A percentile compares a stretch with the other conserved stretches of the same genome.
Conservation (phyloP, 371 early-diverging fungal genomes). For the Blakeslea trispora region DNA sequence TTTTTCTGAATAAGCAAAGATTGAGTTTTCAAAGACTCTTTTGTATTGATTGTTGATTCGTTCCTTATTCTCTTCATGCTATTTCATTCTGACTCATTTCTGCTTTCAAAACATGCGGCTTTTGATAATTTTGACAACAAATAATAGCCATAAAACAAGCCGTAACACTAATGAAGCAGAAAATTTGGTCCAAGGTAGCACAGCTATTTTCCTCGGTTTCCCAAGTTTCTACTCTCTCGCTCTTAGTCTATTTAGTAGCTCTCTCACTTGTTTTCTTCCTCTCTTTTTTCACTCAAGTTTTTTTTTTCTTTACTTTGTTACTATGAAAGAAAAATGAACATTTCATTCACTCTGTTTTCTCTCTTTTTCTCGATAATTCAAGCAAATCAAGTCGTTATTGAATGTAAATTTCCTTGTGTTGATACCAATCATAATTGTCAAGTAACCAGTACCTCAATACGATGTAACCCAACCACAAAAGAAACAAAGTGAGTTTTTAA, state of each 20-base stretch:
- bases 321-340: neutral
- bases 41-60: too few relatives aligned
- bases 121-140: too few relatives aligned
- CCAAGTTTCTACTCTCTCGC: neutral
- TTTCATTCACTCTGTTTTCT: neutral
- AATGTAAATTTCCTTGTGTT: constrained; percentile 24
- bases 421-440: constrained; percentile 11
- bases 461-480: constrained; percentile 12
- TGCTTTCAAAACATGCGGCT: too few relatives aligned
- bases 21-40: too few relatives aligned
- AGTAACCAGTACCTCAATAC: constrained; percentile 9
- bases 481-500: constrained; percentile 13
- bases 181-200: neutral
- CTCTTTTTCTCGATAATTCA: neutral
- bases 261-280: neutral
- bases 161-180: neutral
- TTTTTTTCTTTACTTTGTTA: neutral
- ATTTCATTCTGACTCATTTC: too few relatives aligned
- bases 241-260: neutral
- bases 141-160: neutral
- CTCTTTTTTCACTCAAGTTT: neutral
- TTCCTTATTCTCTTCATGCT: too few relatives aligned
- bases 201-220: neutral
- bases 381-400: constrained; percentile 15
- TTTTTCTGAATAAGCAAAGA: too few relatives aligned